phyloP scores from a whole-genome alignment of 345 rosid species.

The Clausena lansium region DNA sequence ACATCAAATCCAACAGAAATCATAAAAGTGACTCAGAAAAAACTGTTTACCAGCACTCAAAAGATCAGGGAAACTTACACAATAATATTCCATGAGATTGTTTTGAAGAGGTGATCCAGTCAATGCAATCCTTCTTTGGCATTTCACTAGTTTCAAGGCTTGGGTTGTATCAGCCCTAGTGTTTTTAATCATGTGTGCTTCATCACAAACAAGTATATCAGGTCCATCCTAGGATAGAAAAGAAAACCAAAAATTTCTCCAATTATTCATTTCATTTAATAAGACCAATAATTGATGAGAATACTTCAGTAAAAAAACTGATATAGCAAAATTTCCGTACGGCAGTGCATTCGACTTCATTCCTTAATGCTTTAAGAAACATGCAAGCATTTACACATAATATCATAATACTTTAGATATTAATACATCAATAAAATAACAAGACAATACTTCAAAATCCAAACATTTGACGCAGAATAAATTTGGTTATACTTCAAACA shows the following conservation, averaged over 20 bases:
- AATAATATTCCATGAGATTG: slow-evolving; percentile 98
- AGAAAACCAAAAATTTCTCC: slow-evolving; percentile 14
- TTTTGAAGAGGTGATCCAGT: slow-evolving; percentile 99
- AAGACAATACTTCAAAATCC: not conserved
- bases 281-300: not conserved
- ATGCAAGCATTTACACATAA: not conserved
- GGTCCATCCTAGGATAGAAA: slow-evolving; percentile 81
- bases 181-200: slow-evolving; percentile 97
- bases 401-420: not conserved
- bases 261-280: not conserved
- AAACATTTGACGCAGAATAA: not conserved
- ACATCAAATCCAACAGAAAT: slow-evolving; percentile 23
- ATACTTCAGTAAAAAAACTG: not conserved
- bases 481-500: not conserved
- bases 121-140: slow-evolving; percentile 98
- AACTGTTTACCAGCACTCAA: slow-evolving; percentile 1
- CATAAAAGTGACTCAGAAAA: not conserved
- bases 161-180: slow-evolving; percentile 97
- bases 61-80: slow-evolving; percentile 58
- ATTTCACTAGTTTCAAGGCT: slow-evolving; percentile 89
- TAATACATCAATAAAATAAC: not conserved
- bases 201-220: slow-evolving; percentile 99
- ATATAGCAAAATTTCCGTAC: not conserved
- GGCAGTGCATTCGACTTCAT: not conserved
- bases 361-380: not conserved